A percentile compares a stretch with the other conserved stretches of the same genome.
phyloP scores from a whole-genome alignment of 352 stramenopile species.

The Globisporangium takayamanum region DNA sequence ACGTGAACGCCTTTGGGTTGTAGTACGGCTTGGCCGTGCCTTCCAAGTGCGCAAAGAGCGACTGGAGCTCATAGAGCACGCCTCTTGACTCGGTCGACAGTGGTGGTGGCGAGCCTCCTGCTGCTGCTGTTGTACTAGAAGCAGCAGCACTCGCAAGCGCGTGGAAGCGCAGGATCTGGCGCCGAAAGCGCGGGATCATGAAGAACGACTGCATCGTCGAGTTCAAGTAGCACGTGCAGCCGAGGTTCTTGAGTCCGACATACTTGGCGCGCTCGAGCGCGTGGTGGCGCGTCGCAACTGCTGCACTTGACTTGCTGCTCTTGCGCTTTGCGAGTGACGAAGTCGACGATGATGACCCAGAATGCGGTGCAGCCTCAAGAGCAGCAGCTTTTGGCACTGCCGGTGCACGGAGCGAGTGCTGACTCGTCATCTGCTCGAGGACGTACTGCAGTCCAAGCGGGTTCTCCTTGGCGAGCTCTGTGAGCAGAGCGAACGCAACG shows the following conservation, averaged over 20 bases:
- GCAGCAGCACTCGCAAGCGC: conserved; percentile 3
- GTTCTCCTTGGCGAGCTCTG: conserved; percentile 62
- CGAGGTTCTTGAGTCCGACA: conserved; percentile 92
- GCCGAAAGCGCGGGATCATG: conserved; percentile 90
- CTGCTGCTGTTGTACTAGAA: neutral
- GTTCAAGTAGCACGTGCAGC: conserved; percentile 96
- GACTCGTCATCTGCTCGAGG: conserved; percentile 57
- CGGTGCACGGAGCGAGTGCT: conserved; percentile 64
- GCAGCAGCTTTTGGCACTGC: conserved; percentile 19
- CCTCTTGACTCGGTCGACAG: conserved; percentile 12
- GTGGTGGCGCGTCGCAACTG: conserved; percentile 11
- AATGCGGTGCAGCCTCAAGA: conserved; percentile 6
- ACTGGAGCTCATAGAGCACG: conserved; percentile 85
- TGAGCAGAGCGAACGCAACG: conserved; percentile 74
- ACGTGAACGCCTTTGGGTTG: conserved; percentile 73
- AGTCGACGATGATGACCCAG: neutral
- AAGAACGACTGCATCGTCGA: conserved; percentile 93
- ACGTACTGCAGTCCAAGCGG: conserved; percentile 52
- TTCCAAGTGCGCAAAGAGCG: conserved; percentile 86
- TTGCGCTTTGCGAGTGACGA: conserved; percentile 48
- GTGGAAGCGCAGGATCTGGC: conserved; percentile 74
- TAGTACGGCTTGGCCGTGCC: conserved; percentile 82
- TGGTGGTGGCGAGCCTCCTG: neutral
- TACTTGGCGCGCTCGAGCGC: conserved; percentile 69
- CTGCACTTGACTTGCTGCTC: conserved; percentile 24